Base-by-base conservation (phyloP, 208 protist genomes). In the Trypanosoma mega region DNA sequence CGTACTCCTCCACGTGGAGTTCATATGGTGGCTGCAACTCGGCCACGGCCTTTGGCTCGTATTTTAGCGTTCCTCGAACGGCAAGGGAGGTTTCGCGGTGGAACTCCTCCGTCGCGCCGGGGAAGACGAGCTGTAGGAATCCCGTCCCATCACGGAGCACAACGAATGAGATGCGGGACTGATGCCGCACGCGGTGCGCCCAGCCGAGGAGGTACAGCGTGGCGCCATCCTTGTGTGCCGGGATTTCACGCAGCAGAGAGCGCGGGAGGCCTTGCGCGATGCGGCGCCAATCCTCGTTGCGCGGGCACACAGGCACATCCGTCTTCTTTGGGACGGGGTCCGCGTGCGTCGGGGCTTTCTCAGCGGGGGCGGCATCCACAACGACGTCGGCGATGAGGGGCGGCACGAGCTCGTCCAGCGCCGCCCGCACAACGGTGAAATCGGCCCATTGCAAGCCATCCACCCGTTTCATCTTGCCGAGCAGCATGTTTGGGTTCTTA, bases 121-220 rank as follows among this genome's bases (percentile, higher is more conserved):
- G 85, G 9, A 99, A 90, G 30, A 99, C 97, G 61, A 67, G 80
- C 80, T 99, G 98, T 30, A 98, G 79, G 68, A 84, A 98, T 45
- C 97, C 92, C 45, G 90, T 89, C 29, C 97, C 98, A 75, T 99
- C 98, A 54, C 98, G 82, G 5, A 99, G 68, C 2, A 97, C 90
- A 1, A 99, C 61, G 74, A 99, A 99, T 18, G 94, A 85, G 67
- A 99, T 87, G 63, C 93, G 91, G 20, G 90, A 90, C 74, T 99
- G 96, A 54, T 90, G 78, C 45, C 98, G 90, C 31, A 98, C 57
- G 48, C 82, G 78, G 68, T 98, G 96, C 1, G 98, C 93, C 98
- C 98, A 99, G 21, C 97, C 98, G 21, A 76, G 23, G 2, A 99
- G 63, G 53, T 86, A 79, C 14, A 99, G 86, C 11, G 72, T 67